Conservation (phyloP, 805 yeast genomes). For the Lipomyces orientalis region DNA sequence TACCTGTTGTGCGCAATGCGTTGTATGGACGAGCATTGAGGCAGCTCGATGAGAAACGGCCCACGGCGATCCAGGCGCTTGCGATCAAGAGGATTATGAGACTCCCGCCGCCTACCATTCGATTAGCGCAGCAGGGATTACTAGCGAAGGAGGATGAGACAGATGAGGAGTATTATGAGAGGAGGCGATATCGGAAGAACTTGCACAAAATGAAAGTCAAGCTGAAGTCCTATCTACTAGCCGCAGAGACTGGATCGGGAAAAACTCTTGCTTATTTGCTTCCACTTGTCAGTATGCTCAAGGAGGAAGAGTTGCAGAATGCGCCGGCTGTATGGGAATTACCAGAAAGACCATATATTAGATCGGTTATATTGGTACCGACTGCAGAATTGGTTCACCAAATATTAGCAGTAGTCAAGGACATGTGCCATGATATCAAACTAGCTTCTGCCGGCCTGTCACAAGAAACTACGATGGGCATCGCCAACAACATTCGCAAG, state of each 20-base stretch:
- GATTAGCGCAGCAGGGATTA: slow-evolving; percentile 13
- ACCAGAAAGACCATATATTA: slow-evolving; percentile 53
- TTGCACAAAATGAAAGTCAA: slow-evolving; percentile 43
- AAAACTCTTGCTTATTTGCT: slow-evolving; percentile 91
- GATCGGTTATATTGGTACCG: slow-evolving; percentile 82
- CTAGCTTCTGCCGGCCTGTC: slow-evolving; percentile 42
- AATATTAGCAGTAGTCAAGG: slow-evolving; percentile 56
- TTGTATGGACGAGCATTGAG: slow-evolving; percentile 57
- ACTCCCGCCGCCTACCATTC: slow-evolving; percentile 28
- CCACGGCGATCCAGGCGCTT: slow-evolving; percentile 85
- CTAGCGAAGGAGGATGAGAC: slow-evolving; percentile 14
- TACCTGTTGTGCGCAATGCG: slow-evolving; percentile 69
- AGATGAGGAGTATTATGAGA: slow-evolving; percentile 28
- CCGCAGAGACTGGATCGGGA: slow-evolving; percentile 98
- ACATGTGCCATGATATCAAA: slow-evolving; percentile 36
- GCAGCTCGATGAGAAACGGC: slow-evolving; percentile 45
- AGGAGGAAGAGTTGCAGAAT: slow-evolving; percentile 57
- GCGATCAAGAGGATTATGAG: slow-evolving; percentile 55
- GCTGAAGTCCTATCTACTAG: slow-evolving; percentile 72
- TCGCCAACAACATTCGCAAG: slow-evolving; percentile 37
- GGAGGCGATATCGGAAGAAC: slow-evolving; percentile 19
- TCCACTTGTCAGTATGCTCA: slow-evolving; percentile 71
- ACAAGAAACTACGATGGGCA: slow-evolving; percentile 26
- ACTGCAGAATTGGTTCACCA: slow-evolving; percentile 89
- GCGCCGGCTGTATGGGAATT: slow-evolving; percentile 48